These are phyloP conservation scores for Trichoderma citrinoviride DNA, from an alignment of 2,329 filamentous ascomycete genomes.

Conservation along the genomic window DNA sequence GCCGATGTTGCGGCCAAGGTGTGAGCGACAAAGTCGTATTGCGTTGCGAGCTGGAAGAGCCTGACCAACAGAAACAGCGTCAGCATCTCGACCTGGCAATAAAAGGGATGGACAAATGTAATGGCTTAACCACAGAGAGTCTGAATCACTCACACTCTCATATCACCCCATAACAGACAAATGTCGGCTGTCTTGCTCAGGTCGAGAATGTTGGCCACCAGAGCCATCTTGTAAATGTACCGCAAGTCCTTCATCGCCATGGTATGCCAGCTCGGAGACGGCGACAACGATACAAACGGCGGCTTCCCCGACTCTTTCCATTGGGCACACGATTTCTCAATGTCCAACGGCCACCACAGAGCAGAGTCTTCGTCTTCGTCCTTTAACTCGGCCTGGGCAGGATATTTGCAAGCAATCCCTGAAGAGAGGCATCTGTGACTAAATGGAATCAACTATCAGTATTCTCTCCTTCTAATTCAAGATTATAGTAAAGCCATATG, in stretches of 20 bases:
- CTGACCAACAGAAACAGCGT: not conserved
- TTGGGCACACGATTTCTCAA: not conserved
- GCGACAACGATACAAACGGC: not conserved
- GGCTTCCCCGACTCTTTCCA: conserved; percentile 8
- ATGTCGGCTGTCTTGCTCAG: conserved; percentile 7
- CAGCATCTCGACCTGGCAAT: not conserved
- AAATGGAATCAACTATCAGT: not conserved
- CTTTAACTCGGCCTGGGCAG: not conserved
- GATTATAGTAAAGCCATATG: not conserved
- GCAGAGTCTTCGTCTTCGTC: not conserved
- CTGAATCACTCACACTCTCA: not conserved
- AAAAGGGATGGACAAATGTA: too few relatives aligned
- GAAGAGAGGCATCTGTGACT: conserved; percentile 14
- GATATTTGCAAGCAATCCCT: not conserved
- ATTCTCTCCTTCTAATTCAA: not conserved
- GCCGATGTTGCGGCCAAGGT: conserved; percentile 11
- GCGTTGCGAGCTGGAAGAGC: conserved; percentile 5
- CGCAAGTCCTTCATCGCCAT: conserved; percentile 9
- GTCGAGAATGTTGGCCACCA: conserved; percentile 10
- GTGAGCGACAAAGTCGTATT: conserved; percentile 13
- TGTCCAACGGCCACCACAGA: conserved; percentile 4
- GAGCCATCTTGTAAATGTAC: conserved; percentile 16
- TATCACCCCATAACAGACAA: conserved; percentile 11
- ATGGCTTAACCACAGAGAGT: not conserved
- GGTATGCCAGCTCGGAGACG: conserved; percentile 13